Evolutionary conservation across 1,284 basidiomycete species (phyloP).

Genomic region (Cutaneotrichosporon dermatis): DNA sequence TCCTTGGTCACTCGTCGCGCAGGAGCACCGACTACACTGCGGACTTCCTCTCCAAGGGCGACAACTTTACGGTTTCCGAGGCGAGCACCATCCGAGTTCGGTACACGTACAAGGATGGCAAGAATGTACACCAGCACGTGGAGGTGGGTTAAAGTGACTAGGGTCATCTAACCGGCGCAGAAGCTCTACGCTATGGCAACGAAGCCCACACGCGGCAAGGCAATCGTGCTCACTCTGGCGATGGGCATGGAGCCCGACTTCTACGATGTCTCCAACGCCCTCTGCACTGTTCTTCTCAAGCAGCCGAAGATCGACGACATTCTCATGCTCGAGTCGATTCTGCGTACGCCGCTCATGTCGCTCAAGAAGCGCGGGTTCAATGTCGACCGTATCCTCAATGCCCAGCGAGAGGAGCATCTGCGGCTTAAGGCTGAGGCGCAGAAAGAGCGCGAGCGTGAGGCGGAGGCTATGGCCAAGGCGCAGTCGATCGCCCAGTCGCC

Average conservation of each 20-base stretch:
- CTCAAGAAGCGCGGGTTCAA: slow-evolving; percentile 63
- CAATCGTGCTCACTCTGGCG: slow-evolving; percentile 72
- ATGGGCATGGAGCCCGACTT: slow-evolving; percentile 73
- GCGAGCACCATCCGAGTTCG: slow-evolving; percentile 50
- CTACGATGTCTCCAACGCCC: slow-evolving; percentile 59
- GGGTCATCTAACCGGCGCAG: slow-evolving; percentile 30
- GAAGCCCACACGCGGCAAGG: slow-evolving; percentile 52
- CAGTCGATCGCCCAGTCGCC: neutral
- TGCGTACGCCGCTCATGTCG: slow-evolving; percentile 80
- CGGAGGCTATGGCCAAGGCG: neutral
- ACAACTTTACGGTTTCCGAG: slow-evolving; percentile 60
- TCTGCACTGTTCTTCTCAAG: slow-evolving; percentile 71
- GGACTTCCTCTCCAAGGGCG: slow-evolving; percentile 57
- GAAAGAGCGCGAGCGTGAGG: slow-evolving; percentile 38
- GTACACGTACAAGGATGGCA: slow-evolving; percentile 34
- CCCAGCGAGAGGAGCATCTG: slow-evolving; percentile 70
- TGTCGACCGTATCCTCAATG: slow-evolving; percentile 84
- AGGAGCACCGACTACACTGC: slow-evolving; percentile 57
- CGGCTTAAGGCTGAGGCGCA: slow-evolving; percentile 52
- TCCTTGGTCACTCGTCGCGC: slow-evolving; percentile 82
- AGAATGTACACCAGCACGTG: slow-evolving; percentile 31
- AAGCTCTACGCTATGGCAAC: slow-evolving; percentile 67
- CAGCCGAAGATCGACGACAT: slow-evolving; percentile 74
- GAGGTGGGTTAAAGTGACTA: slow-evolving; percentile 37
- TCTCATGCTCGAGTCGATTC: slow-evolving; percentile 66